These are phyloP conservation scores for Bacidia gigantensis DNA, from an alignment of 495 filamentous ascomycete genomes.

Conservation along the genomic window DNA sequence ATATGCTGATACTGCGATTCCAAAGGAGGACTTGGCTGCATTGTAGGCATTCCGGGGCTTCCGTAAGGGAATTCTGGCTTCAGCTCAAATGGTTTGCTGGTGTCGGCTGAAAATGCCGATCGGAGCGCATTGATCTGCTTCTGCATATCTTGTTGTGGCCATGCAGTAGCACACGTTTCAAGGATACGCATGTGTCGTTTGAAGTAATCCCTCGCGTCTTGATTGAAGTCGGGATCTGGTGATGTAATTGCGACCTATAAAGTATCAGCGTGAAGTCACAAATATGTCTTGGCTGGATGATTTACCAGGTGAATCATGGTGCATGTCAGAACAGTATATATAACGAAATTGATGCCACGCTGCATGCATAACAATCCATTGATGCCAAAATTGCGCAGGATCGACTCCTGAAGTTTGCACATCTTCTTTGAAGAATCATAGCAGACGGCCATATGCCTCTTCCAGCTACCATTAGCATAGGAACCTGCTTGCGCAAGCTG, in stretches of 20 bases:
- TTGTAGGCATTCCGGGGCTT: constrained; percentile 51
- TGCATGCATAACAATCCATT: constrained; percentile 84
- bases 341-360: constrained; percentile 87
- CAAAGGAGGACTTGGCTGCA: constrained; percentile 47
- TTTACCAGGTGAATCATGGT: constrained; percentile 90
- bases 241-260: constrained; percentile 84
- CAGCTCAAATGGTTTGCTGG: constrained; percentile 70
- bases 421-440: constrained; percentile 78
- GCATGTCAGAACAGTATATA: constrained; percentile 83
- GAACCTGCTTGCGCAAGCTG: constrained; percentile 69
- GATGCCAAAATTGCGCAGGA: constrained; percentile 63
- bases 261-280: constrained; percentile 3
- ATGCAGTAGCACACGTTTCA: constrained; percentile 68
- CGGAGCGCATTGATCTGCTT: constrained; percentile 80
- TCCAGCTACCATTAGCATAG: constrained; percentile 69
- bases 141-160: constrained; percentile 89
- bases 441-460: constrained; percentile 72
- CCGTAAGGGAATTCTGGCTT: constrained; percentile 81
- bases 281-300: constrained; percentile 7
- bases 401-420: constrained; percentile 80
- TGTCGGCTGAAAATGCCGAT: constrained; percentile 86
- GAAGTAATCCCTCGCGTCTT: constrained; percentile 80
- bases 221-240: constrained; percentile 77
- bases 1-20: constrained; percentile 28
- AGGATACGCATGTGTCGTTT: constrained; percentile 91